These are phyloP conservation scores for Westerdykella sp. DNA, from an alignment of 2,329 filamentous ascomycete genomes.

Conservation along the genomic window DNA sequence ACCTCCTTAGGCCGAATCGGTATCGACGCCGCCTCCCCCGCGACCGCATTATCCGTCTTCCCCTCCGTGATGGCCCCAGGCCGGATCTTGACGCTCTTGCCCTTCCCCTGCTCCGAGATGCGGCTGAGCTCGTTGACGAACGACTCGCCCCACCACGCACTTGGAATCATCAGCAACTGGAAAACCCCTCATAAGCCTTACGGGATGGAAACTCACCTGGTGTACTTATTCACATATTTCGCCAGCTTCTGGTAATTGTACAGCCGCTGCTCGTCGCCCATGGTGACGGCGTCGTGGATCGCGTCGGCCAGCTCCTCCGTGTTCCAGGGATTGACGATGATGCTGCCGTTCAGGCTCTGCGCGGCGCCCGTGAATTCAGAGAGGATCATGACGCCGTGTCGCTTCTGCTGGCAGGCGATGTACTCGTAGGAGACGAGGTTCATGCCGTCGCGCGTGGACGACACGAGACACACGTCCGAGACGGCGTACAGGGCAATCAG, in stretches of 20 bases:
- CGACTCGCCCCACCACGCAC: constrained; percentile 91
- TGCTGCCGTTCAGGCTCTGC: constrained; percentile 84
- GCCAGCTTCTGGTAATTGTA: constrained; percentile 87
- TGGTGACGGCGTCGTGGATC: constrained; percentile 93
- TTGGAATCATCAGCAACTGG: constrained; percentile 28
- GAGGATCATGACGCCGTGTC: constrained; percentile 88
- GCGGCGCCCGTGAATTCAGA: constrained; percentile 96
- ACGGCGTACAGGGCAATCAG: constrained; percentile 89
- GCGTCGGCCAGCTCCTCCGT: constrained; percentile 90
- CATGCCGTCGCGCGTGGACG: constrained; percentile 97
- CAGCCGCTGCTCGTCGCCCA: constrained; percentile 81
- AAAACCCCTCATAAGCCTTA: no score
- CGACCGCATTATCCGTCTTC: not conserved
- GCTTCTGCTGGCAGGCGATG: constrained; percentile 85
- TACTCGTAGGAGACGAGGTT: constrained; percentile 98
- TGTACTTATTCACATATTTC: constrained; percentile 96
- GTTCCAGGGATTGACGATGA: constrained; percentile 98
- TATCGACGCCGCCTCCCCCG: no score
- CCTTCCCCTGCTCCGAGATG: constrained; percentile 49
- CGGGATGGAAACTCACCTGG: constrained; percentile 52
- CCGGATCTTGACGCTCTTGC: constrained; percentile 41
- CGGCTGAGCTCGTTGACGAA: constrained; percentile 77
- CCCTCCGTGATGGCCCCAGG: not conserved
- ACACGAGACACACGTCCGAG: constrained; percentile 86
- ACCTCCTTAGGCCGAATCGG: no score